Evolutionary conservation across 1,139 yeast genomes (phyloP), one percentile per base, ranked within the genome.

Genomic region (Yamadazyma membranifaciens): DNA sequence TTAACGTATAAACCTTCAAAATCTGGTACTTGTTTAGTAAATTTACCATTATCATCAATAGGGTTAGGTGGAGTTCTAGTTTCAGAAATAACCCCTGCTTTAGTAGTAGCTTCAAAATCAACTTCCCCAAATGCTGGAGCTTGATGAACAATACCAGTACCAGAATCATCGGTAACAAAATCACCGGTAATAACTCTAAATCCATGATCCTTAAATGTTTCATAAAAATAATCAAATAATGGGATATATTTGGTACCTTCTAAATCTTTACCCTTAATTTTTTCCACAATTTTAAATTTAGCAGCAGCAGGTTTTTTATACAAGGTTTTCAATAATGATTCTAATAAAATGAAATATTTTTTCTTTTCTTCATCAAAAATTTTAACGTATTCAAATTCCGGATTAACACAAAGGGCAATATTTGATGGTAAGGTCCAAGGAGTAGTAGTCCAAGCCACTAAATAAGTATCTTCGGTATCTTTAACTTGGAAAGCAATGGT

Each of bases 121-220:
- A 83, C 95, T 70, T 92, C 99, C 84, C 99, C 99, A 70, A 89
- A 94, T 38, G 98, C 94, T 51, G 99, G 98, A 36, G 98, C 82
- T 65, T 91, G 96, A 65, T 92, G 98, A 48, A 92, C 99, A 61
- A 92, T 81, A 82, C 99, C 99, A 43, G 98, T 87, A 88, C 99
- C 99, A 40, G 95, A 85, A 51, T 92, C 98, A 49, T 76, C 81
- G 42, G 96, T 81, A 57, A 92, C 98, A 59, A 87, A 92, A 51
- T 78, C 85, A 44, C 83, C 97, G 42, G 74, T 69, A 55, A 87
- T 80, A 54, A 92, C 96, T 57, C 75, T 78, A 76, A 87, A 92
- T 11, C 85, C 98, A 45, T 77, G 67, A 38, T 81, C 91, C 60
- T 81, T 75, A 69, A 82, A 91, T 44, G 76, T 69, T 33, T 87